Evolutionary conservation across 116 monocot genomes (phyloP).

Genomic region (Zostera marina): DNA sequence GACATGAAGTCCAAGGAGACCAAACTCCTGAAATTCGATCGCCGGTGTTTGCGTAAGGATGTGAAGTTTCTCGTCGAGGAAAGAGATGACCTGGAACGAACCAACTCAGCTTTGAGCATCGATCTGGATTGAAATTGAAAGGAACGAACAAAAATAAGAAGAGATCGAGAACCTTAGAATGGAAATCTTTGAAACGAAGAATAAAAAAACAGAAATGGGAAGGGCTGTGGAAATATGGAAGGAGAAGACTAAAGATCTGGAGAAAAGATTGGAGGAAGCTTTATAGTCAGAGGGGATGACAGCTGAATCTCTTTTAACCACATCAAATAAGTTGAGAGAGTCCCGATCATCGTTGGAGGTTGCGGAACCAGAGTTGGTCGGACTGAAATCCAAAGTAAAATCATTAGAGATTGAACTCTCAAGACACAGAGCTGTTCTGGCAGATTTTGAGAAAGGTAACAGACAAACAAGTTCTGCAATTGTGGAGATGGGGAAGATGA

Average conservation of each 20-base stretch:
- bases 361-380: conserved; percentile 31
- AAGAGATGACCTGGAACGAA: no score
- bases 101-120: no score
- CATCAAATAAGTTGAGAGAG: conserved; percentile 26
- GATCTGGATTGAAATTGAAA: no score
- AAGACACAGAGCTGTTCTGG: conserved; percentile 26
- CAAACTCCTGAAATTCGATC: no score
- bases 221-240: conserved; percentile 45
- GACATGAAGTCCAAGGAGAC: no score
- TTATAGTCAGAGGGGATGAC: conserved; percentile 21
- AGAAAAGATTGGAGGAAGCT: conserved; percentile 32
- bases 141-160: no score
- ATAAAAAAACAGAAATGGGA: conserved; percentile 21
- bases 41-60: no score
- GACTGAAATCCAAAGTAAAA: conserved; percentile 34
- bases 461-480: conserved; percentile 21
- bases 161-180: conserved; percentile 26
- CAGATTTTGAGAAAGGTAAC: conserved; percentile 19
- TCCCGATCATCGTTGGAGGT: conserved; percentile 19
- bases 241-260: conserved; percentile 32
- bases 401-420: conserved; percentile 40
- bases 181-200: conserved; percentile 34
- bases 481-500: conserved; percentile 13
- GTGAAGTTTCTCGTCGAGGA: no score
- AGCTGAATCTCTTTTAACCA: conserved; percentile 22